These are phyloP conservation scores for Aspergillus sp. DNA, from an alignment of 2,329 filamentous ascomycete genomes.

Conservation along the genomic window DNA sequence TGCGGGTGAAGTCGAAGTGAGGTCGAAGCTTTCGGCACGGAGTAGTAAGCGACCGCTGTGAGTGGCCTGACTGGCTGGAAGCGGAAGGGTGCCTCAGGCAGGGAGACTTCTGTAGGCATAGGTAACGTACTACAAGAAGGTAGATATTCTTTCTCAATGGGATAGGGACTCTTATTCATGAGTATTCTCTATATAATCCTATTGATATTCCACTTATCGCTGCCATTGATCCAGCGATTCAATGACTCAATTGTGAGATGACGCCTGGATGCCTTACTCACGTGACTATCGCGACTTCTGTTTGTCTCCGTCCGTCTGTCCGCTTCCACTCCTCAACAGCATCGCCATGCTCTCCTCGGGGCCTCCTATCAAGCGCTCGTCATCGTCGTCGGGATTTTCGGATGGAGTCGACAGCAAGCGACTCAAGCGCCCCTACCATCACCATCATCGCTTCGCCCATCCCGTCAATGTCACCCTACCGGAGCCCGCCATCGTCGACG, in stretches of 20 bases:
- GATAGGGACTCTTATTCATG: too few species aligned
- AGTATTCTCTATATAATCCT: too few species aligned
- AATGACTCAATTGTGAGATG: background rate
- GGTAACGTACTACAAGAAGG: background rate
- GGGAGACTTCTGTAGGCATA: background rate
- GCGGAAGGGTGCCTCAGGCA: background rate
- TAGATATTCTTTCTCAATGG: too few species aligned
- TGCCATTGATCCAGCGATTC: background rate
- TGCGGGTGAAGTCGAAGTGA: conserved; percentile 20
- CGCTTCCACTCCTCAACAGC: conserved; percentile 8
- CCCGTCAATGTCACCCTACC: conserved; percentile 29
- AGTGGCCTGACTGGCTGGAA: conserved; percentile 33
- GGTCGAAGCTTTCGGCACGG: conserved; percentile 36
- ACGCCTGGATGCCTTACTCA: conserved; percentile 11
- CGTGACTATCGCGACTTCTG: conserved; percentile 20
- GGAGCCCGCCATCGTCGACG: conserved; percentile 48
- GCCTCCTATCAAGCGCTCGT: conserved; percentile 32
- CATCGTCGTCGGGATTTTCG: conserved; percentile 18
- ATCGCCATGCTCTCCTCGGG: conserved; percentile 30
- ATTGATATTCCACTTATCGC: background rate
- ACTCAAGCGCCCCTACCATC: conserved; percentile 39
- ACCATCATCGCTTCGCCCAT: conserved; percentile 40
- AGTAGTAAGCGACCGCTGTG: conserved; percentile 32
- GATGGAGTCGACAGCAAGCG: conserved; percentile 28
- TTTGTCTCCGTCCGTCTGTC: conserved; percentile 15